Percentiles rank a stretch among this genome's conserved stretches.
Evolutionary conservation across 2,329 filamentous ascomycete genomes (phyloP).

Genomic region (Ilyonectria mors-panacis): DNA sequence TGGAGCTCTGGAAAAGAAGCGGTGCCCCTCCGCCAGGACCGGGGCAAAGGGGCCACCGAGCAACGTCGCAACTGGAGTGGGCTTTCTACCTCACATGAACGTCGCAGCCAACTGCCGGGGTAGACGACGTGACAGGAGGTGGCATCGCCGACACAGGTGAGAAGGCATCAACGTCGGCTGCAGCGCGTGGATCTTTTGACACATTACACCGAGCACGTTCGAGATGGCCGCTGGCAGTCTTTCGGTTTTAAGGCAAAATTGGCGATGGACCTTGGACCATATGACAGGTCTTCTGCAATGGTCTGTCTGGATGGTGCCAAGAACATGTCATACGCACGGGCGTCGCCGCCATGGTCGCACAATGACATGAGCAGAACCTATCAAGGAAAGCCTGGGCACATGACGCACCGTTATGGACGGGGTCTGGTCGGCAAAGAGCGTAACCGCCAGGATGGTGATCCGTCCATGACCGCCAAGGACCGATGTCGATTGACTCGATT

Average conservation of each 20-base stretch:
- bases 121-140: neutral
- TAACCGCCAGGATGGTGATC: constrained; percentile 22
- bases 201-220: neutral
- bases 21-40: constrained; percentile 2
- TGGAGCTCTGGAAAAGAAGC: constrained; percentile 17
- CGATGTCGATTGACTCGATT: constrained; percentile 1
- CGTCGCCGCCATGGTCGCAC: constrained; percentile 43
- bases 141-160: neutral
- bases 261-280: constrained; percentile 16
- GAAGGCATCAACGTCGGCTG: neutral
- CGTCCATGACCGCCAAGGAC: constrained; percentile 7
- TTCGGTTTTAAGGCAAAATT: neutral
- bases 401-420: constrained; percentile 41
- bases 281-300: constrained; percentile 42
- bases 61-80: constrained; percentile 25
- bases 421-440: constrained; percentile 36
- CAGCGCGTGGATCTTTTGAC: constrained; percentile 4
- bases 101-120: constrained; percentile 24
- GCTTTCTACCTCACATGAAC: constrained; percentile 22
- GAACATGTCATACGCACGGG: constrained; percentile 47
- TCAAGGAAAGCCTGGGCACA: constrained; percentile 32
- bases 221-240: neutral
- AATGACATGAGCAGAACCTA: constrained; percentile 25
- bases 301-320: constrained; percentile 35
- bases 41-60: constrained; percentile 24